phyloP scores from a whole-genome alignment of 192 early-diverging fungal species.

The Umbelopsis ramanniana region DNA sequence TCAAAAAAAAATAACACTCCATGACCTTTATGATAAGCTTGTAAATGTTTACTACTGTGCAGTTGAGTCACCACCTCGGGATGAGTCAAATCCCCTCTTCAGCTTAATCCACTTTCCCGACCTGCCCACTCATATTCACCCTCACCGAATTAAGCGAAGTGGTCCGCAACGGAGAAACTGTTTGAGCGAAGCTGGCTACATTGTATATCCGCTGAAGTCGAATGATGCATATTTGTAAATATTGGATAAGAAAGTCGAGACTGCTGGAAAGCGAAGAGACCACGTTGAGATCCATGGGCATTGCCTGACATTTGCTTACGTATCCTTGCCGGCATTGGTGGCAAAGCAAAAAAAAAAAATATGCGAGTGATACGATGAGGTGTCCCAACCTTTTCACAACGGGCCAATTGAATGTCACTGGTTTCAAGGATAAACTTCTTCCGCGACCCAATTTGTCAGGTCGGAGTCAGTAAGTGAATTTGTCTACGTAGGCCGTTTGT shows the following conservation, averaged over 20 bases:
- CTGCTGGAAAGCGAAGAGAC: no score
- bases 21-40: no score
- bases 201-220: not conserved
- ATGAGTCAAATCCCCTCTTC: not conserved
- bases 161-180: slow-evolving; percentile 6
- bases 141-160: not conserved
- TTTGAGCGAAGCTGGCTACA: slow-evolving; percentile 19
- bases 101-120: not conserved
- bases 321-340: not conserved
- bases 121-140: no score
- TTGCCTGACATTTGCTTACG: not conserved
- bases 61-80: not conserved
- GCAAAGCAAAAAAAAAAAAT: not conserved
- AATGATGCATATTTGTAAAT: no score
- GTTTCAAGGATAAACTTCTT: slow-evolving; percentile 4
- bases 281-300: no score
- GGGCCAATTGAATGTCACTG: not conserved
- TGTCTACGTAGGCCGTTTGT: not conserved
- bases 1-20: no score
- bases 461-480: not conserved
- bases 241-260: no score
- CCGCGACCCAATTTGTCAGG: slow-evolving; percentile 17
- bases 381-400: no score
- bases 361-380: no score
- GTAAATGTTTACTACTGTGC: no score